Evolutionary conservation across 148 eudicot genomes (phyloP).

Genomic region (Camellia lanceoleosa): DNA sequence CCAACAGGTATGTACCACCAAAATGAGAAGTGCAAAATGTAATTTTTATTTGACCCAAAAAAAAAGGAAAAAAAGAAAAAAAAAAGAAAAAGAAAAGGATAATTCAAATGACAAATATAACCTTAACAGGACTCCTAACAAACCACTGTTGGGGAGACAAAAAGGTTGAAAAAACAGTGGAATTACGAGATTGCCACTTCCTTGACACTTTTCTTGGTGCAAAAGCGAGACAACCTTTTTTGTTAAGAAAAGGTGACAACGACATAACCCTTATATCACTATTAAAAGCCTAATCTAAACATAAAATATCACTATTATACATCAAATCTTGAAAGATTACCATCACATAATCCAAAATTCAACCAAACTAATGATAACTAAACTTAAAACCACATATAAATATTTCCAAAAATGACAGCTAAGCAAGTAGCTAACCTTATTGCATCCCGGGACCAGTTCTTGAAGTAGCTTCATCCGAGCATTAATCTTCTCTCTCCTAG

Average conservation of each 20-base stretch:
- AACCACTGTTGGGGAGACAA: slow-evolving; percentile 24
- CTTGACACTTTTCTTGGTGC: slow-evolving; percentile 32
- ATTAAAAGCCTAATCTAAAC: background rate
- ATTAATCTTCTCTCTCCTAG: slow-evolving; percentile 97
- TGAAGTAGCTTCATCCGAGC: slow-evolving; percentile 96
- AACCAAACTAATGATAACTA: background rate
- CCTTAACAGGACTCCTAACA: slow-evolving; percentile 37
- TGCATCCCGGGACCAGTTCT: slow-evolving; percentile 97
- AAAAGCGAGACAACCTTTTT: slow-evolving; percentile 34
- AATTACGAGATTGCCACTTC: slow-evolving; percentile 29
- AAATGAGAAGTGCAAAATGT: background rate
- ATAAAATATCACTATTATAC: background rate
- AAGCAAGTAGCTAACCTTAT: slow-evolving; percentile 65
- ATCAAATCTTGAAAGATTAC: slow-evolving; percentile 4
- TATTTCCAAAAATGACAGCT: slow-evolving; percentile 21
- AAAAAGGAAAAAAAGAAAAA: background rate
- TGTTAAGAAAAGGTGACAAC: slow-evolving; percentile 42
- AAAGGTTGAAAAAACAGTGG: background rate
- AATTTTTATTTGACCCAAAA: background rate
- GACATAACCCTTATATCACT: slow-evolving; percentile 29
- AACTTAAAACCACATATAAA: too few relatives aligned
- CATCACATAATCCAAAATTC: slow-evolving; percentile 13
- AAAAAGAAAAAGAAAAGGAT: background rate
- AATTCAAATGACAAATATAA: slow-evolving; percentile 28
- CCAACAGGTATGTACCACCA: background rate